phyloP scores from a whole-genome alignment of 2,329 filamentous ascomycete genomes.

The Penicillium sp. region DNA sequence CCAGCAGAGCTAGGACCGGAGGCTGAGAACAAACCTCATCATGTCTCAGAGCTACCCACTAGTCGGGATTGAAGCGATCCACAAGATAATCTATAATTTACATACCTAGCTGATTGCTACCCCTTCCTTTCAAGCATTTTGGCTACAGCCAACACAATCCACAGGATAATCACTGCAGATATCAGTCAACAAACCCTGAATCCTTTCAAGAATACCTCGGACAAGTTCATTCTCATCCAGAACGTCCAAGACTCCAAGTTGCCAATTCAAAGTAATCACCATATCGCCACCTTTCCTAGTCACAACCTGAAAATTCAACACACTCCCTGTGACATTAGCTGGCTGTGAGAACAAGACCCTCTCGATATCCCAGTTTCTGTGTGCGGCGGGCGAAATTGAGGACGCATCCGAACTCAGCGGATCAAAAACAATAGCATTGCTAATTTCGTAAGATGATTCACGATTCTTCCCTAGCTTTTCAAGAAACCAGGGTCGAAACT shows the following conservation, averaged over 20 bases:
- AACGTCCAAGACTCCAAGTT: neutral
- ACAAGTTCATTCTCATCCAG: neutral
- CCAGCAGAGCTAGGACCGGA: no score
- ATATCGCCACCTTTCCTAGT: neutral
- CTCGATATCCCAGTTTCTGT: neutral
- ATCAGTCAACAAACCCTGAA: neutral
- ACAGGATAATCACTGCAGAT: neutral
- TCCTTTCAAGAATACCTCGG: neutral
- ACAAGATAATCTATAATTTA: no score
- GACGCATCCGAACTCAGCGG: neutral
- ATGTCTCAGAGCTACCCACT: no score
- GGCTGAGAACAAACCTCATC: no score
- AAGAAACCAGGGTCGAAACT: neutral
- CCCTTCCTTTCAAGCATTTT: no score
- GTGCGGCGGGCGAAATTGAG: neutral
- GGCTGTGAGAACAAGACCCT: neutral
- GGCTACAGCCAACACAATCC: no score
- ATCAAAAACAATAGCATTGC: neutral
- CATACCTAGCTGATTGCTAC: no score
- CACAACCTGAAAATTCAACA: neutral
- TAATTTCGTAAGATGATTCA: neutral
- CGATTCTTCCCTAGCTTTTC: neutral
- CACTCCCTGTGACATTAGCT: neutral
- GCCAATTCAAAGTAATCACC: conserved; percentile 1
- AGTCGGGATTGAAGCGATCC: no score